Evolutionary conservation across 2,329 filamentous ascomycete species (phyloP).

Genomic region (Sporothrix variecibatus): DNA sequence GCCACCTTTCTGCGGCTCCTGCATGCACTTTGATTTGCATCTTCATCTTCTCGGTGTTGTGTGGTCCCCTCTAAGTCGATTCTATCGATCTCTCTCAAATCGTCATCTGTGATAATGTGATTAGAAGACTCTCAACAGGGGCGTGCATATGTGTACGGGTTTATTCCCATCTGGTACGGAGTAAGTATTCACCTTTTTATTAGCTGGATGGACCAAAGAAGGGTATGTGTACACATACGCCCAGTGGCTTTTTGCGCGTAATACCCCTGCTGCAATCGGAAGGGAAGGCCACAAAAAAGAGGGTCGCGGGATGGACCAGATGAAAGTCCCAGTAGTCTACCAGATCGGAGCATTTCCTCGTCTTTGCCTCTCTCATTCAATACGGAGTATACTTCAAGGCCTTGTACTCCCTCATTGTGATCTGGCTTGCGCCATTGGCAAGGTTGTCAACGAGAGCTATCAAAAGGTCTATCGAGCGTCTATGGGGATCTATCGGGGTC

Average conservation of each 20-base stretch:
- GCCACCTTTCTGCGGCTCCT: neutral
- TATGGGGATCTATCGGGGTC: neutral
- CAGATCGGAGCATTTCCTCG: neutral
- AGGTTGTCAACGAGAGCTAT: neutral
- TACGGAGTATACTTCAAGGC: neutral
- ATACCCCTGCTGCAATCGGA: neutral
- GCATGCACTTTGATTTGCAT: slow-evolving; percentile 10
- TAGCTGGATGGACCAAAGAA: neutral
- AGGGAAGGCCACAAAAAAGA: neutral
- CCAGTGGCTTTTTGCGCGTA: neutral
- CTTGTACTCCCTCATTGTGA: neutral
- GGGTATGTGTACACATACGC: no score
- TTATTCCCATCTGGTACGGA: slow-evolving; percentile 2
- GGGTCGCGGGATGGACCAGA: neutral
- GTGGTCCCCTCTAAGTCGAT: neutral
- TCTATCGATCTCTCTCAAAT: neutral
- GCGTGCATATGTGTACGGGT: neutral
- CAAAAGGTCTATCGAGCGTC: neutral
- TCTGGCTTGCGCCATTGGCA: neutral
- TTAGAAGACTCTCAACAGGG: neutral
- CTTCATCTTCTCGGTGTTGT: neutral
- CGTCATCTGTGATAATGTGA: neutral
- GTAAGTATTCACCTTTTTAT: neutral
- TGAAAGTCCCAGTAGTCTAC: neutral
- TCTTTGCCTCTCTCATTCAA: neutral